Evolutionary conservation across 306 rosid genomes (phyloP).

Genomic region (Betula pendula): DNA sequence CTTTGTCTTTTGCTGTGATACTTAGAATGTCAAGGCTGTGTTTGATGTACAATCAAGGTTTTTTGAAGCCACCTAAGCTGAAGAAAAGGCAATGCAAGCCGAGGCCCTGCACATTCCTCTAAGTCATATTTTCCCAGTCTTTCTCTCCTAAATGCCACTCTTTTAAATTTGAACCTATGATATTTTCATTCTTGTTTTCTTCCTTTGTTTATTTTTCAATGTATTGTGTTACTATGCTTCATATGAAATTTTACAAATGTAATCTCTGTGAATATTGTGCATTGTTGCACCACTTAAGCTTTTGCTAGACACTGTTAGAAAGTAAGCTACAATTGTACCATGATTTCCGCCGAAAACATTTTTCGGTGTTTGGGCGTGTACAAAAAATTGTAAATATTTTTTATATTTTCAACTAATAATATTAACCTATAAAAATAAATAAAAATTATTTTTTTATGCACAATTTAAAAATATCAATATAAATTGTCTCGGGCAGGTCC

Average conservation of each 20-base stretch:
- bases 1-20: slow-evolving; percentile 12
- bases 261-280: slow-evolving; percentile 11
- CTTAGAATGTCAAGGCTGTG: slow-evolving; percentile 62
- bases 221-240: slow-evolving; percentile 7
- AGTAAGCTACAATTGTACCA: not conserved
- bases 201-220: not conserved
- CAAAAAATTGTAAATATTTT: no score
- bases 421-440: no score
- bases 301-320: not conserved
- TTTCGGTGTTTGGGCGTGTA: no score
- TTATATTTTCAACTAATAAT: no score
- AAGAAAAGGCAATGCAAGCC: slow-evolving; percentile 49
- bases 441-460: no score
- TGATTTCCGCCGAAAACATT: no score
- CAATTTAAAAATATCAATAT: no score
- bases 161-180: slow-evolving; percentile 16
- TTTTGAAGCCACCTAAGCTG: slow-evolving; percentile 54
- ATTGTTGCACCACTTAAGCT: not conserved
- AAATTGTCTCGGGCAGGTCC: no score
- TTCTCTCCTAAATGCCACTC: slow-evolving; percentile 5
- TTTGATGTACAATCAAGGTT: slow-evolving; percentile 68
- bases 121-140: slow-evolving; percentile 9
- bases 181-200: not conserved
- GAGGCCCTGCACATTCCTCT: slow-evolving; percentile 39
- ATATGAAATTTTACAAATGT: slow-evolving; percentile 7